phyloP scores from a whole-genome alignment of 345 rosid species.

The Ceriops tagal region DNA sequence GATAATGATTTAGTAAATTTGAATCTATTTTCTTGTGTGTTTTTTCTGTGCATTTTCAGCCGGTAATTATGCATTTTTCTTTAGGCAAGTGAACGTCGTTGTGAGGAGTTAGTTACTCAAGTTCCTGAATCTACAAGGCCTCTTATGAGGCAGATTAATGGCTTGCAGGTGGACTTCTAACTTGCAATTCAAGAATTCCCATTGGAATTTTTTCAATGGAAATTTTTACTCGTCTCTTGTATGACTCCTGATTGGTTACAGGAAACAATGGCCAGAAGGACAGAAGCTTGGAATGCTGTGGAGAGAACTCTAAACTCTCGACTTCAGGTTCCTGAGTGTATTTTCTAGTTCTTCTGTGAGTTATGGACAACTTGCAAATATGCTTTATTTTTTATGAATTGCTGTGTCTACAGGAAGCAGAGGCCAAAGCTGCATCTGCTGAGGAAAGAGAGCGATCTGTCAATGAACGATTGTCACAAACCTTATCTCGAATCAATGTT shows the following conservation, averaged over 20 bases:
- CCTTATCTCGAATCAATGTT: conserved; percentile 88
- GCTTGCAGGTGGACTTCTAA: conserved; percentile 67
- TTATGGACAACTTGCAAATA: background rate
- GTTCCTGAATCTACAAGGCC: conserved; percentile 99
- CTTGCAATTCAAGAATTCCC: conserved; percentile 4
- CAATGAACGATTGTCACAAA: conserved; percentile 89
- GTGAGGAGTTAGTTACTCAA: conserved; percentile 94
- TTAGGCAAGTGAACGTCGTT: conserved; percentile 95
- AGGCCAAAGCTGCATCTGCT: conserved; percentile 81
- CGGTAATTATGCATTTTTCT: conserved; percentile 11
- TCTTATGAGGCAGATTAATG: conserved; percentile 93
- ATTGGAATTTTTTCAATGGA: background rate
- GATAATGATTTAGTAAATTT: background rate
- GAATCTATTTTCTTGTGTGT: background rate
- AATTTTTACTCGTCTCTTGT: background rate
- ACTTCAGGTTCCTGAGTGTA: conserved; percentile 60
- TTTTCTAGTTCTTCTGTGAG: conserved; percentile 11
- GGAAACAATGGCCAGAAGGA: conserved; percentile 89
- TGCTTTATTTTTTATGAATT: conserved; percentile 5
- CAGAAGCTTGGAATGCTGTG: conserved; percentile 1
- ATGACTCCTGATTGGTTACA: conserved; percentile 29
- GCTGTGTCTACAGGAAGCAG: conserved; percentile 65
- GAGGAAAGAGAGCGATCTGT: conserved; percentile 92
- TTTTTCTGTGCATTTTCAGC: conserved; percentile 7
- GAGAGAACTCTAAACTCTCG: conserved; percentile 47